Percentiles rank a stretch among this genome's conserved stretches.
These are phyloP conservation scores for Heterobasidion annosum DNA, from an alignment of 1,284 basidiomycete genomes.

Conservation along the genomic window DNA sequence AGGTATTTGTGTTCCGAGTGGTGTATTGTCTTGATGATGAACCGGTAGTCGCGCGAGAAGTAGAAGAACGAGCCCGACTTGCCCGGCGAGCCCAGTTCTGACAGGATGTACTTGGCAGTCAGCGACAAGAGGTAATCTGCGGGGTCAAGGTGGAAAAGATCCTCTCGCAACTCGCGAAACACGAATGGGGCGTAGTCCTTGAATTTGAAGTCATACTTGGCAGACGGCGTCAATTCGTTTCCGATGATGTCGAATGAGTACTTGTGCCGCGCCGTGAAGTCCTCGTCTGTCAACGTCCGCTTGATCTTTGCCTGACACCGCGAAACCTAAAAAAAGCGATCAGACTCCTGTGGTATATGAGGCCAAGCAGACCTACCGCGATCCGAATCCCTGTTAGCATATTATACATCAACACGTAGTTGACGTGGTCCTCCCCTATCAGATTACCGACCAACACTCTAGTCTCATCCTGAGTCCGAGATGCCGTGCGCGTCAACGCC, in stretches of 20 bases:
- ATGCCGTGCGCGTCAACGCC: background rate
- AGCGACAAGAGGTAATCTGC: slow-evolving; percentile 96
- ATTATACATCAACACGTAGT: slow-evolving; percentile 99
- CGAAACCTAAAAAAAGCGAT: slow-evolving; percentile 57
- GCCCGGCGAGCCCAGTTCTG: slow-evolving; percentile 96
- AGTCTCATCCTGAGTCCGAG: slow-evolving; percentile 29
- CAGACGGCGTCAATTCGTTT: slow-evolving; percentile 94
- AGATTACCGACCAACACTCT: slow-evolving; percentile 77
- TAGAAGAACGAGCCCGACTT: slow-evolving; percentile 99
- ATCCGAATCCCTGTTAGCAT: slow-evolving; percentile 99
- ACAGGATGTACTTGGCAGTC: slow-evolving; percentile 96
- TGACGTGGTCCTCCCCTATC: slow-evolving; percentile 95
- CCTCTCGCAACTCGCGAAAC: slow-evolving; percentile 91
- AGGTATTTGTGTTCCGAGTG: slow-evolving; percentile 94
- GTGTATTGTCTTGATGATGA: slow-evolving; percentile 99
- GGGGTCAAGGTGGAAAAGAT: slow-evolving; percentile 92
- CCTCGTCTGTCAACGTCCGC: slow-evolving; percentile 76
- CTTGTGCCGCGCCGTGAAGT: slow-evolving; percentile 89
- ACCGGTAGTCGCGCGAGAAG: slow-evolving; percentile 97
- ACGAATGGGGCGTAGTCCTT: slow-evolving; percentile 99
- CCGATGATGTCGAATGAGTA: slow-evolving; percentile 98
- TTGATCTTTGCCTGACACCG: slow-evolving; percentile 94
- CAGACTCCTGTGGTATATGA: slow-evolving; percentile 10
- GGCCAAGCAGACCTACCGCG: slow-evolving; percentile 50
- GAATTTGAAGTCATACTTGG: slow-evolving; percentile 97